phyloP scores from a whole-genome alignment of 257 asterid species.

The Scutellaria galericulata region DNA sequence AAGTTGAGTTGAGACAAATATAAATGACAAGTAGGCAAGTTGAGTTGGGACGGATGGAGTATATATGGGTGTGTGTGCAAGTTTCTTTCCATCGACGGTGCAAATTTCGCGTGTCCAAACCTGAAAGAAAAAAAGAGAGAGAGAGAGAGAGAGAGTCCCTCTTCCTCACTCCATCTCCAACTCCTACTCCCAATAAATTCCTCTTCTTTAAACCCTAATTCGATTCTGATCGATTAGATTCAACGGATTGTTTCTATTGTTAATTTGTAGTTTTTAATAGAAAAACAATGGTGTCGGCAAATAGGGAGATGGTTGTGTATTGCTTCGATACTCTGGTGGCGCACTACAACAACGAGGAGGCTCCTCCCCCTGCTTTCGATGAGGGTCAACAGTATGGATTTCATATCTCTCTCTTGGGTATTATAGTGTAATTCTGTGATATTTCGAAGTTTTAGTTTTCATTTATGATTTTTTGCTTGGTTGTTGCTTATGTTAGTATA shows the following conservation, averaged over 20 bases:
- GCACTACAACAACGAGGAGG: conserved; percentile 77
- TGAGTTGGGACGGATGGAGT: too few relatives aligned
- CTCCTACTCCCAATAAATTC: background rate
- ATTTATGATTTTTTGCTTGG: background rate
- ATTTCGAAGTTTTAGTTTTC: background rate
- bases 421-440: background rate
- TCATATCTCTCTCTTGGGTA: background rate
- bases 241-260: conserved; percentile 22
- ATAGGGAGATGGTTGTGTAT: conserved; percentile 88
- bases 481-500: background rate
- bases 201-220: conserved; percentile 24
- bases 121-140: conserved; percentile 28
- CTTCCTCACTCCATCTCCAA: conserved; percentile 39
- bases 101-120: conserved; percentile 25
- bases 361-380: conserved; percentile 90
- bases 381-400: conserved; percentile 85
- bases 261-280: background rate
- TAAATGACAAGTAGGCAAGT: too few relatives aligned
- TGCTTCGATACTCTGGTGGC: conserved; percentile 95
- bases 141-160: conserved; percentile 39
- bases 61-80: too few relatives aligned
- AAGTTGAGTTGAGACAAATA: too few relatives aligned
- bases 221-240: conserved; percentile 31
- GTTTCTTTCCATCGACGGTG: background rate
- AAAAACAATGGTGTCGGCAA: conserved; percentile 85